Evolutionary conservation across 495 filamentous ascomycete genomes (phyloP), one percentile per base, ranked within the genome.

Genomic region (Podospora appendiculata): DNA sequence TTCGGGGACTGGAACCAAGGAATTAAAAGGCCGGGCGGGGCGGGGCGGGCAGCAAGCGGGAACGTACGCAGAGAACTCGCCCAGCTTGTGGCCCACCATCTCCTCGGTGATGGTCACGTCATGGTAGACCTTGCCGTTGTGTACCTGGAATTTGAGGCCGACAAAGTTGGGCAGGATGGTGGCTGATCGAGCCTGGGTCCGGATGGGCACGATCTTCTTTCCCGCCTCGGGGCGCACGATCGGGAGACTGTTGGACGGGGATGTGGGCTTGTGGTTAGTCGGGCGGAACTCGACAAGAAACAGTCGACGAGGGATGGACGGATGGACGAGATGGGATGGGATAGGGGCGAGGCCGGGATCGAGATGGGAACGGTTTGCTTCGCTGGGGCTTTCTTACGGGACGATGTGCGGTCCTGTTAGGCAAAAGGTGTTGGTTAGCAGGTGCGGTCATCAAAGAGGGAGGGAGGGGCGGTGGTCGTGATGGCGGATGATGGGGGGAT

Each of bases 101-200:
- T 97, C 89, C 70, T 96, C 92, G 40, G 90, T 95, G 53, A 98
- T 86, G 44, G 76, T 75, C 33, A 97, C 75, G 66, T 97, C 94
- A 54, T 87, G 67, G 65, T 98, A 98, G 1, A 78, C 81, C 79
- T 96, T 97, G 58, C 93, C 93, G 68, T 96, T 97, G 65, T 98
- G 87, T 17, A 98, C 81, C 62, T 92, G 87, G 70, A 97, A 98
- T 62, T 82, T 85, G 58, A 95, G 74, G 7, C 93, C 94, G 32
- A 98, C 90, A 69, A 97, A 97, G 67, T 89, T 94, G 39, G 93
- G 93, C 18, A 97, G 80, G 62, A 98, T 96, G 41, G 93, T 97
- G 41, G 93, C 93, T 49, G 81, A 77, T 57, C 93, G 87, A 34
- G 92, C 91, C 68, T 89, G 86, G 16, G 93, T 98, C 57, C 79